phyloP scores from a whole-genome alignment of 225 moss, liverwort and hornwort genomes.

The Sphagnum contortum region DNA sequence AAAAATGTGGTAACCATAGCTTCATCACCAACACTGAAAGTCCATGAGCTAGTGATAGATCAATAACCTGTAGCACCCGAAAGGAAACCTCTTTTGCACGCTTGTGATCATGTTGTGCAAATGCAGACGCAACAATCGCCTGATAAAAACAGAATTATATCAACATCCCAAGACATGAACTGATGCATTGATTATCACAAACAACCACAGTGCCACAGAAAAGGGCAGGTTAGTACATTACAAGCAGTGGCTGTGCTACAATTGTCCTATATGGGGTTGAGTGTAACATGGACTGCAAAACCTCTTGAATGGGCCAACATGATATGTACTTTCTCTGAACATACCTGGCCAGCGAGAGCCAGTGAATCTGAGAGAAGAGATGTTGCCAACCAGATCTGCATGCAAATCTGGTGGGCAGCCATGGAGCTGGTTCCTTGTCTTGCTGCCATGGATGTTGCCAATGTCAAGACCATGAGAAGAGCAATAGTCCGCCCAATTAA shows the following conservation, averaged over 20 bases:
- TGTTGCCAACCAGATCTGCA: constrained; percentile 53
- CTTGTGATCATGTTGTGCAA: constrained; percentile 32
- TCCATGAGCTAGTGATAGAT: no score
- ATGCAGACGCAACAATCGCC: constrained; percentile 36
- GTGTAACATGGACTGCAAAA: neutral
- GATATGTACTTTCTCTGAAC: neutral
- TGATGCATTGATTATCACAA: neutral
- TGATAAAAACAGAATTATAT: constrained; percentile 11
- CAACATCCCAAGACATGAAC: neutral
- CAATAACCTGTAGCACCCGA: constrained; percentile 35
- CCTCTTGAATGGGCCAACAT: neutral
- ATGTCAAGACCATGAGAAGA: constrained; percentile 26
- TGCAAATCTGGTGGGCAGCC: constrained; percentile 52
- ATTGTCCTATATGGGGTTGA: no score
- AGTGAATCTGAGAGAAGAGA: constrained; percentile 46
- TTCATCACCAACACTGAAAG: no score
- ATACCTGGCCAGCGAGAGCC: constrained; percentile 53
- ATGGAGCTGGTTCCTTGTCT: constrained; percentile 39
- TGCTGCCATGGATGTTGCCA: constrained; percentile 51
- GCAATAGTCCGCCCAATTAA: constrained; percentile 40
- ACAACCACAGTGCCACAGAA: neutral
- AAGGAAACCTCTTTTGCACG: constrained; percentile 38
- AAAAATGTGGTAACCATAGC: no score
- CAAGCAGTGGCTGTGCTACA: no score
- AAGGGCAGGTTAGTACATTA: no score